Base-by-base conservation (phyloP, 106 monocot genomes). In the Allium fistulosum region DNA sequence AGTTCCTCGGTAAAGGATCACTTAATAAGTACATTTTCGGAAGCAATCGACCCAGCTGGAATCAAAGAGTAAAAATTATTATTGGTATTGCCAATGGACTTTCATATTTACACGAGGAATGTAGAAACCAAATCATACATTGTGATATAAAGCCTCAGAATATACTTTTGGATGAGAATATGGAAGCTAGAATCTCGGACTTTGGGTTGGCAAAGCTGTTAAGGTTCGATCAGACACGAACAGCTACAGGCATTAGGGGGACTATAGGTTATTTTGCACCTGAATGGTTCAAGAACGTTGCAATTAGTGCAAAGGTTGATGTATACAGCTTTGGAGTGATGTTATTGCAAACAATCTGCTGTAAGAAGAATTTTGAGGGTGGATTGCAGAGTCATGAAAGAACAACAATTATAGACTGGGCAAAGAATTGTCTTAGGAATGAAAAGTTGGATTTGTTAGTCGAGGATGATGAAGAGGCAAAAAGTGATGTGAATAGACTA, bases 281-380 rank as follows among this genome's bases (percentile, higher is more conserved):
- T 2, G 86, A 86, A 66, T 86, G 82, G 82, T 81, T 83, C 74
- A 90, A 63, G 61, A 83, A 72, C 17, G 47, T 46, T 9, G 52
- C 68, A 0, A 69, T 90, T 50, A 83, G 83, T 0, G 22, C 80
- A 0, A 90, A 81, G 79, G 75, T 84, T 26, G 84, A 84, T 16
- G 84, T 84, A 45, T 84, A 80, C 53, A 84, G 80, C 62, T 84
- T 80, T 45, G 84, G 84, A 7, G 81, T 81, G 17, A 57, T 85
- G 70, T n/a, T 85, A 16, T 14, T 85, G 59, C 80, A 85, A 69
- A 66, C 78, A 12, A 26, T 85, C 6, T 81, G 70, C 13, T 81
- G 81, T 55, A 66, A 78, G 60, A 80, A 37, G 66, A 77, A 80
- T 8, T 64, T 84, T 13, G 74, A 68, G 46, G 9, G 17, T n/a